Conservation (phyloP, 257 asterid genomes). For the Cruciata laevipes region DNA sequence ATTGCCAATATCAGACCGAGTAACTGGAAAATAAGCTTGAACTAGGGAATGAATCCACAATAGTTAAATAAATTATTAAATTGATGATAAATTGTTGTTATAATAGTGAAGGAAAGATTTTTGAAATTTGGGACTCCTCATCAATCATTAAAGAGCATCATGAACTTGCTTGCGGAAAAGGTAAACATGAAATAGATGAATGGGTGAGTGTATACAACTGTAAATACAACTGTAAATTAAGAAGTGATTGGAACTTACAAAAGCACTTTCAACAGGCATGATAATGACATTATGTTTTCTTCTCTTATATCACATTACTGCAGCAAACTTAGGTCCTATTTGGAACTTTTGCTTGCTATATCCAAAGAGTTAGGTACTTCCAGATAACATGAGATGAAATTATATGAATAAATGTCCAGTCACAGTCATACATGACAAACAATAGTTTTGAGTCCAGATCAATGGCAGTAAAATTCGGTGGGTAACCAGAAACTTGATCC, state of each 20-base stretch:
- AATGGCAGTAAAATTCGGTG: neutral
- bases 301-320: neutral
- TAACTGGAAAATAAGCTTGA: slow-evolving; percentile 3
- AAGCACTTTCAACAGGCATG: neutral
- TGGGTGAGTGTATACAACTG: neutral
- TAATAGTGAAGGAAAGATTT: neutral
- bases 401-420: neutral
- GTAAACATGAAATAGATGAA: neutral
- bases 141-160: neutral
- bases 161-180: neutral
- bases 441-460: neutral
- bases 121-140: neutral
- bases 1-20: slow-evolving; percentile 11
- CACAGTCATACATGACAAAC: neutral
- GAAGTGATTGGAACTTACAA: neutral
- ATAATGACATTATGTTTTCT: neutral
- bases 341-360: neutral
- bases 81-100: too few species aligned
- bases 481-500: neutral
- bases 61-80: neutral
- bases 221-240: neutral
- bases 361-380: neutral
- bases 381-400: neutral
- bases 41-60: neutral
- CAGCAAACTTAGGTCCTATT: neutral